phyloP scores from a whole-genome alignment of 371 early-diverging fungal genomes.

The Mortierella sp. region DNA sequence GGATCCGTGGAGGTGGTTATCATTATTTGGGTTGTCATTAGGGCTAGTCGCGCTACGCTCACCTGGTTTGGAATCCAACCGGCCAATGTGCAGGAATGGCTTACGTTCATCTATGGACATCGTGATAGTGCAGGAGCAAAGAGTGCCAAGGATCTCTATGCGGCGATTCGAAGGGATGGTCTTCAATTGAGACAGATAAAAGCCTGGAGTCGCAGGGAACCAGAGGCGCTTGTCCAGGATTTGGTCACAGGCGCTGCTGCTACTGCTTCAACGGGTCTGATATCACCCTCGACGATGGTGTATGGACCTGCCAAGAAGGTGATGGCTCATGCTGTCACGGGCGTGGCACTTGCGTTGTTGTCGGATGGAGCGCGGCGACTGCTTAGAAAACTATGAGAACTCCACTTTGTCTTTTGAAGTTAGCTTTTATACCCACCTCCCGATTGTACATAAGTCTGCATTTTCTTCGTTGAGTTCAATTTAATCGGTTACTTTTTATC shows the following conservation, averaged over 20 bases:
- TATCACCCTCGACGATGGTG: slow-evolving; percentile 31
- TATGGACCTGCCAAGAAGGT: slow-evolving; percentile 50
- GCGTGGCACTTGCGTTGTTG: slow-evolving; percentile 33
- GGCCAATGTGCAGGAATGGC: slow-evolving; percentile 17
- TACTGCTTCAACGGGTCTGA: slow-evolving; percentile 11
- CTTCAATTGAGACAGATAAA: slow-evolving; percentile 27
- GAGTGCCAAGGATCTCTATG: slow-evolving; percentile 37
- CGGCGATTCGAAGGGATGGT: slow-evolving; percentile 37
- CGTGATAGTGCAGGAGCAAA: slow-evolving; percentile 17
- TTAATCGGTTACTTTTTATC: too few species aligned
- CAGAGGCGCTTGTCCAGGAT: slow-evolving; percentile 32
- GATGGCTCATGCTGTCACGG: slow-evolving; percentile 31
- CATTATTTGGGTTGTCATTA: slow-evolving; percentile 40
- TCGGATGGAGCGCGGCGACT: slow-evolving; percentile 38
- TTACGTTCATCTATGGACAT: slow-evolving; percentile 35
- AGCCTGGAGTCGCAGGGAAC: slow-evolving; percentile 19
- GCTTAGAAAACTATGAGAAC: slow-evolving; percentile 28
- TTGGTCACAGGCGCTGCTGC: slow-evolving; percentile 23
- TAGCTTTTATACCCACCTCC: too few species aligned
- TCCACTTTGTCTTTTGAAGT: too few species aligned
- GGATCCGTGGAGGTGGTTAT: slow-evolving; percentile 46
- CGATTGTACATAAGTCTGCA: too few species aligned
- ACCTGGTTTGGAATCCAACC: slow-evolving; percentile 35
- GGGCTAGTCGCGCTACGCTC: slow-evolving; percentile 24
- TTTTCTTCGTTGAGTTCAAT: too few species aligned